These are phyloP conservation scores for Diaporthe sp. DNA, from an alignment of 2,329 filamentous ascomycete genomes.

Conservation along the genomic window DNA sequence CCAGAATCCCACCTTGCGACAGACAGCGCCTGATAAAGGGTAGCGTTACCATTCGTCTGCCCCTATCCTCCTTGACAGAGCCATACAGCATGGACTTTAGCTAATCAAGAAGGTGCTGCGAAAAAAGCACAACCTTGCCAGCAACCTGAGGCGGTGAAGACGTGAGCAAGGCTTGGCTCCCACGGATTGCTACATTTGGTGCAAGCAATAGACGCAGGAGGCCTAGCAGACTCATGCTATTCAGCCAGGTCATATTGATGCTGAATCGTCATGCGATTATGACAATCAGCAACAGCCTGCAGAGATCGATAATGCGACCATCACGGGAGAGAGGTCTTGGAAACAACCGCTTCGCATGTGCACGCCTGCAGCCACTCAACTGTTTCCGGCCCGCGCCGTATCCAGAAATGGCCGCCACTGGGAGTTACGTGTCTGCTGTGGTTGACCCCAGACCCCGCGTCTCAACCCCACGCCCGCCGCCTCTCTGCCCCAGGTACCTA, in stretches of 20 bases:
- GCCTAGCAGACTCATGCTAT: neutral
- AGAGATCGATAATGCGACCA: conserved; percentile 12
- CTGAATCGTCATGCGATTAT: conserved; percentile 18
- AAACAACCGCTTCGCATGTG: neutral
- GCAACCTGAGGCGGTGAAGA: conserved; percentile 21
- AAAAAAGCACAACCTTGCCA: conserved; percentile 33
- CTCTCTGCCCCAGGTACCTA: conserved; percentile 1
- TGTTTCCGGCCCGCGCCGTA: conserved; percentile 16
- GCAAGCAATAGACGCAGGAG: conserved; percentile 1
- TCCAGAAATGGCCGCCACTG: neutral
- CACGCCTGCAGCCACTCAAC: neutral
- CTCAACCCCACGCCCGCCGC: conserved; percentile 10
- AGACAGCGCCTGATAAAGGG: conserved; percentile 30
- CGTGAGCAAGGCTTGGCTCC: conserved; percentile 6
- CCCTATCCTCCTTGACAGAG: conserved; percentile 52
- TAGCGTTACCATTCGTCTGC: conserved; percentile 57
- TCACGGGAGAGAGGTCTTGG: neutral
- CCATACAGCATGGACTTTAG: conserved; percentile 47
- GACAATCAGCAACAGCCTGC: neutral
- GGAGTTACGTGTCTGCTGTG: neutral
- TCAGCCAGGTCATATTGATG: neutral
- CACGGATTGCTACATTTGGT: neutral
- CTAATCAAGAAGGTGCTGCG: conserved; percentile 52
- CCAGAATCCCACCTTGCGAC: conserved; percentile 43
- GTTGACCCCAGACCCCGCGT: conserved; percentile 32